Conservation (phyloP, 2,329 filamentous ascomycete species). For the Xylaria sp. region DNA sequence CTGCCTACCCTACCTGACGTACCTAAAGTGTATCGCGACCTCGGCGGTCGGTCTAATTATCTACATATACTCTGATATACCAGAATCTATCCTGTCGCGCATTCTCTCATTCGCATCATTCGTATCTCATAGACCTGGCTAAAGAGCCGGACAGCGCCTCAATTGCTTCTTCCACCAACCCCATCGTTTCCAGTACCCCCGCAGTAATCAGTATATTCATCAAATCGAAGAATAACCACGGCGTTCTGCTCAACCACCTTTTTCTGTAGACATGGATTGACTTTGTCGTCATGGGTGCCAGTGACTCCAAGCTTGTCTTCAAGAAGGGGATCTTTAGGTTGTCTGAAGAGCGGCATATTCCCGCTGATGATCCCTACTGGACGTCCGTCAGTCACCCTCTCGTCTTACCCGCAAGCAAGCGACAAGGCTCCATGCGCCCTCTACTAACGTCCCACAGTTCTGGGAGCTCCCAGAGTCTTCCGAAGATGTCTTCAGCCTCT, state of each 20-base stretch:
- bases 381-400: conserved; percentile 72
- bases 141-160: conserved; percentile 1
- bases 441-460: conserved; percentile 68
- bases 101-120: background rate
- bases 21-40: background rate
- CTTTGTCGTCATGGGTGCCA: conserved; percentile 81
- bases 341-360: conserved; percentile 89
- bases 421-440: conserved; percentile 27
- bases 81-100: background rate
- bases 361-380: conserved; percentile 92
- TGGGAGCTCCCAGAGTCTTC: conserved; percentile 96
- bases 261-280: conserved; percentile 45
- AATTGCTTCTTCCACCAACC: background rate
- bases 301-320: conserved; percentile 98
- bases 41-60: background rate
- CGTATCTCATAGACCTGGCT: background rate
- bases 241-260: background rate
- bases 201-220: conserved; percentile 1
- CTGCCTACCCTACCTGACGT: background rate
- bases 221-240: background rate
- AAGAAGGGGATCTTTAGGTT: conserved; percentile 98
- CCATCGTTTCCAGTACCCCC: background rate
- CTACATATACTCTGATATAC: background rate
- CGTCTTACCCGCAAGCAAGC: conserved; percentile 10
- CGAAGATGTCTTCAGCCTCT: conserved; percentile 96